phyloP scores from a whole-genome alignment of 179 eudicot genomes.

The Camellia oleifera region DNA sequence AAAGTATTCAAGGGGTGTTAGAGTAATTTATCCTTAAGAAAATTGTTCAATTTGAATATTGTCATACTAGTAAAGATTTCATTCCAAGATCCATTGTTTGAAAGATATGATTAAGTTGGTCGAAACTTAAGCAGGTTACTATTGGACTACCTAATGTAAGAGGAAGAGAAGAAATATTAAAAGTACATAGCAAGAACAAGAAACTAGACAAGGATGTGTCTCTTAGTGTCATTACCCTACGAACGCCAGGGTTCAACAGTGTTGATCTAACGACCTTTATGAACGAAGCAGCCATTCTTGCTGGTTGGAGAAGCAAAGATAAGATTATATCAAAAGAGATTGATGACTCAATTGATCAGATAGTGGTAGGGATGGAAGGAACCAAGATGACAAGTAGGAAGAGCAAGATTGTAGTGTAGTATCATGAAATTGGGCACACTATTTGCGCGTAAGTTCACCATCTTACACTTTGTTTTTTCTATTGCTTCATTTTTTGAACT shows the following conservation, averaged over 20 bases:
- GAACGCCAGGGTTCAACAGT: slow-evolving; percentile 75
- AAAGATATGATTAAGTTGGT: not conserved
- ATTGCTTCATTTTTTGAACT: not conserved
- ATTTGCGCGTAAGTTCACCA: slow-evolving; percentile 64
- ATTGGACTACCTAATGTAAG: slow-evolving; percentile 57
- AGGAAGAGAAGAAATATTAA: slow-evolving; percentile 59
- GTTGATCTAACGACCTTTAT: slow-evolving; percentile 69
- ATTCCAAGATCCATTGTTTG: no score
- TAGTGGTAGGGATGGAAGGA: slow-evolving; percentile 77
- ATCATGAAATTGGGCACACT: slow-evolving; percentile 80
- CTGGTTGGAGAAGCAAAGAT: slow-evolving; percentile 60
- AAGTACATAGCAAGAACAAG: slow-evolving; percentile 61
- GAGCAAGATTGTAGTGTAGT: slow-evolving; percentile 67
- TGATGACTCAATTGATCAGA: slow-evolving; percentile 63
- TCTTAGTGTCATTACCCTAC: slow-evolving; percentile 52
- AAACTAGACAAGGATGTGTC: slow-evolving; percentile 48
- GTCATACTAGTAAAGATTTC: no score
- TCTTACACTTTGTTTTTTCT: not conserved
- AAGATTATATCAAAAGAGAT: slow-evolving; percentile 46
- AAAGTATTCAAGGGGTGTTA: no score
- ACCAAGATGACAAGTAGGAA: slow-evolving; percentile 74
- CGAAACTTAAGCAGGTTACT: slow-evolving; percentile 30
- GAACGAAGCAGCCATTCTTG: slow-evolving; percentile 84
- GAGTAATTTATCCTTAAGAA: no score
- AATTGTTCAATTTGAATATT: no score